These are phyloP conservation scores for Fraxinus pennsylvanica DNA, from an alignment of 257 asterid species.

Conservation along the genomic window DNA sequence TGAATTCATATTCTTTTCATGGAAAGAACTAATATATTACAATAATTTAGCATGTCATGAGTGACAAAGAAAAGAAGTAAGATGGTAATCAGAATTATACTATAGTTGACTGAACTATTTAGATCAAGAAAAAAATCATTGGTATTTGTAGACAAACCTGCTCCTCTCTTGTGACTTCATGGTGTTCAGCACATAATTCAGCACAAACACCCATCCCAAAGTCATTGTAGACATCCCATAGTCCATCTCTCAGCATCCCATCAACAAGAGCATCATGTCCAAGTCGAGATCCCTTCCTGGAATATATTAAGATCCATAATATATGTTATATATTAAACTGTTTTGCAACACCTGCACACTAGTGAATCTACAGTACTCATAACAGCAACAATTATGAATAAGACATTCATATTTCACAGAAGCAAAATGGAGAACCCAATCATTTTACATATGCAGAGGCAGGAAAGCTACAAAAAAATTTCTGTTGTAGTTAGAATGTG, in stretches of 20 bases:
- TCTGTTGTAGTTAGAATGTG: constrained; percentile 1
- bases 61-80: constrained; percentile 3
- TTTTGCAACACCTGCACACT: constrained; percentile 2
- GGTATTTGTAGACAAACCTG: constrained; percentile 57
- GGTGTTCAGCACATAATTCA: constrained; percentile 87
- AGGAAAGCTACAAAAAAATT: constrained; percentile 8
- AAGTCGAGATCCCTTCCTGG: constrained; percentile 93
- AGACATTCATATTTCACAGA: background rate
- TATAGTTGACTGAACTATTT: background rate
- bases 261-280: constrained; percentile 97
- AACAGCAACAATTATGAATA: background rate
- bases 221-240: constrained; percentile 94
- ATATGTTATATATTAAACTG: constrained; percentile 6
- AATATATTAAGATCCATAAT: constrained; percentile 32
- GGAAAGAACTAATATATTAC: background rate
- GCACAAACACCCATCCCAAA: constrained; percentile 99
- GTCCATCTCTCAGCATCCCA: constrained; percentile 96
- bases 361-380: background rate
- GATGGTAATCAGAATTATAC: constrained; percentile 3
- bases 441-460: background rate
- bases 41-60: background rate
- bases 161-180: constrained; percentile 76
- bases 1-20: background rate
- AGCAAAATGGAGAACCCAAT: background rate
- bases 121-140: constrained; percentile 7